Evolutionary conservation across 306 rosid species (phyloP).

Genomic region (Vicia sativa): DNA sequence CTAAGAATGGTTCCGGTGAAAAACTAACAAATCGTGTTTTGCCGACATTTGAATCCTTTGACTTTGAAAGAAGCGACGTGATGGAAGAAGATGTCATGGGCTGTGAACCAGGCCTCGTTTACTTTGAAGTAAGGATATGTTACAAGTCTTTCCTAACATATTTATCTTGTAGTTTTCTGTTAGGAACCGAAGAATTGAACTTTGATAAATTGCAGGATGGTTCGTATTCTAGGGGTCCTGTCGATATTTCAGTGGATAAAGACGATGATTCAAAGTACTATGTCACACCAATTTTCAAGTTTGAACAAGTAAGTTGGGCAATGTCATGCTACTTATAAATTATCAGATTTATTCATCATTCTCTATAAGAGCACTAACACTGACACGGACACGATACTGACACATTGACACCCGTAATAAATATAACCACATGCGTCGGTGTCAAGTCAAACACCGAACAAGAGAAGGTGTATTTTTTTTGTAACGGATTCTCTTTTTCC

Average conservation of each 20-base stretch:
- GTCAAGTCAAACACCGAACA: neutral
- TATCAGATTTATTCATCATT: conserved; percentile 7
- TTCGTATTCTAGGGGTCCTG: conserved; percentile 91
- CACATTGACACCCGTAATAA: neutral
- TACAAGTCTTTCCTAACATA: neutral
- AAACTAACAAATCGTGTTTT: conserved; percentile 38
- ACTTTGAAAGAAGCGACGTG: conserved; percentile 67
- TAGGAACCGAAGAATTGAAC: neutral
- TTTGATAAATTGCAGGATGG: conserved; percentile 71
- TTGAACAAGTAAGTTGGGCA: conserved; percentile 75
- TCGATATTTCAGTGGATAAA: conserved; percentile 68
- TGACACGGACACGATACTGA: neutral
- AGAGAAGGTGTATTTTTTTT: neutral
- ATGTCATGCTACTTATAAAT: conserved; percentile 7
- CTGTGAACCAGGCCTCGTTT: conserved; percentile 84
- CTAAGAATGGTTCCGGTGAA: conserved; percentile 38
- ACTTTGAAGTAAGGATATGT: conserved; percentile 69
- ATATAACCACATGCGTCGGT: neutral
- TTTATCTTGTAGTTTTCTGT: conserved; percentile 24
- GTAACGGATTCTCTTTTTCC: conserved; percentile 23
- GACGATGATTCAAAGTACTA: conserved; percentile 63
- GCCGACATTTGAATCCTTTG: conserved; percentile 76
- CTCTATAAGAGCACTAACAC: neutral
- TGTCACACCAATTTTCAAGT: conserved; percentile 80
- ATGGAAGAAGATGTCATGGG: conserved; percentile 96